Base-by-base conservation (phyloP, 2,329 filamentous ascomycete species). In the Hypoxylon sp. region DNA sequence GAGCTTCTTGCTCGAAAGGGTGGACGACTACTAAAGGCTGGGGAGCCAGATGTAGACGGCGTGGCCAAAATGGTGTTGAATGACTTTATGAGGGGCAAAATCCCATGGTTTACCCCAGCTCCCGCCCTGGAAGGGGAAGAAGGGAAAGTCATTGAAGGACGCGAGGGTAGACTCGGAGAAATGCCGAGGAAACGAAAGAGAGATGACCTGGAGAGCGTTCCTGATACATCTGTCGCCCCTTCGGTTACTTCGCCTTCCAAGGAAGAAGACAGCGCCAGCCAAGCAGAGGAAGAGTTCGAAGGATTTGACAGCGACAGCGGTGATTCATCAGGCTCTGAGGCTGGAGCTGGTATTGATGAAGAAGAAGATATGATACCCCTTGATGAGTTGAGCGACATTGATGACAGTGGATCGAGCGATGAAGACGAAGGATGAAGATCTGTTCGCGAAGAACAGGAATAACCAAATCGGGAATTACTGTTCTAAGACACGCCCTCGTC, bases 51-150 rank as follows among this genome's bases (percentile, higher is more conserved):
- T 78, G 82, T 97, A 59, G 95, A 98, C 74, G 94, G 94, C 73
- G 94, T 97, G 50, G 96, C 96, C 1, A 97, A 97, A 80, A 97
- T 97, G 89, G 91, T 99, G 0, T 82, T 99, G 64, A 98, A 97
- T 74, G 96, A 99, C 76, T 99, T 98, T 77, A 88, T 98, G 75
- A 84, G 96, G 69, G 96, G 96, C 61, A 97, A 95, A 80, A 92
- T 98, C 25, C 96, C 96, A 1, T 99, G 96, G 96, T 99, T 94
- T 76, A 96, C 92, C 0, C 89, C 93, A 7, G 90, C 94, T 8
- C 93, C 94, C 1, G 80, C 84, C 12, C 75, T 79, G 2, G 87
- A 87, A 50, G 82, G 81, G 8, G 82, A 82, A 5, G 85, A 87
- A 30, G 82, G 80, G 9, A 81, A 81, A 30, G 81, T 79, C 37